Evolutionary conservation across 2,329 filamentous ascomycete genomes (phyloP), one percentile per base, ranked within the genome.

Genomic region (Apiospora pterosperma): DNA sequence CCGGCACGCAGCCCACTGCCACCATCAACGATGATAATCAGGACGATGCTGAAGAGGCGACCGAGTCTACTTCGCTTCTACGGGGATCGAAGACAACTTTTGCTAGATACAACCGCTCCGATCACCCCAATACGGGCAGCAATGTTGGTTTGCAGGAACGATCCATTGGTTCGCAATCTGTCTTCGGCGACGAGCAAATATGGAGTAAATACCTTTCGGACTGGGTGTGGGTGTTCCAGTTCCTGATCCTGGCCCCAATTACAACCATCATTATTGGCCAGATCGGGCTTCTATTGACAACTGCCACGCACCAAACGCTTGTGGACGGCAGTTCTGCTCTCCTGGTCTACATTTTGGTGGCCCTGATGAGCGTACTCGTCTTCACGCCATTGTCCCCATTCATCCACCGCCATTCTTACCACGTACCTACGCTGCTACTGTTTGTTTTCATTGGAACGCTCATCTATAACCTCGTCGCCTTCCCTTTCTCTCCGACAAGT

Each of bases 201-300:
- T 99, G 96, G 96, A 97, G 93, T 62, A 85, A 85, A 4, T 84
- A 84, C 41, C 80, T 98, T 63, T 92, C 93, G 1, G 87, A 85
- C 55, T 97, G 91, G 91, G 89, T 91, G 21, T 99, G 96, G 96
- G 77, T 96, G 48, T 70, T 97, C 21, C 94, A 99, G 72, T 90
- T 97, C 68, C 80, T 98, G 4, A 74, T 97, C 19, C 80, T 96
- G 11, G 91, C 88, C 0, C 93, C 94, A 0, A 86, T 97, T 62
- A 87, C 90, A 59, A 81, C 97, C 58, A 89, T 96, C 66, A 76
- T 98, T 23, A 78, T 92, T 19, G 92, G 89, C 1, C 93, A 97
- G 73, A 83, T 94, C 31, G 90, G 86, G 1, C 83, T 98, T 4
- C 79, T 95, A 14, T 75, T 92, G 19, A 92, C 90, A 5, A 86